phyloP scores from a whole-genome alignment of 768 basidiomycete genomes.

The Calvatia gigantea region DNA sequence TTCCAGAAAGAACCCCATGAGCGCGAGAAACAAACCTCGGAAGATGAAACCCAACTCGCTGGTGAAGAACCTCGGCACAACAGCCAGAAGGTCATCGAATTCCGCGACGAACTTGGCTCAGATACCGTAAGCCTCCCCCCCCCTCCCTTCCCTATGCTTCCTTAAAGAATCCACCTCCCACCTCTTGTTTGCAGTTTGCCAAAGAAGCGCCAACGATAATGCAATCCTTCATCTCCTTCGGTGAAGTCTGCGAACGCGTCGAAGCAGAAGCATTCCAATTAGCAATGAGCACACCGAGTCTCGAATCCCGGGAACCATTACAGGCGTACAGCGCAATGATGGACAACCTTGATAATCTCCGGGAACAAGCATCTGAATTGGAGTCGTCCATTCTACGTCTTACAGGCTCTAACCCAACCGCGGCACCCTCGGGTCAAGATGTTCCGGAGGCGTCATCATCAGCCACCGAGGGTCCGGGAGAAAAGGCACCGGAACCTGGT shows the following conservation, averaged over 20 bases:
- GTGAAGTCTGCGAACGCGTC: constrained; percentile 36
- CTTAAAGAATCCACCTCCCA: background rate
- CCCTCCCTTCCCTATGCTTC: background rate
- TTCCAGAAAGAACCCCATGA: constrained; percentile 35
- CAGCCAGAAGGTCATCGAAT: constrained; percentile 38
- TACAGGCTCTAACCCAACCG: constrained; percentile 9
- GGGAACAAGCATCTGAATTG: constrained; percentile 23
- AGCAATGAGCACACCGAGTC: constrained; percentile 25
- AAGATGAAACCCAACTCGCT: constrained; percentile 37
- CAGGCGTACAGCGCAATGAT: constrained; percentile 40
- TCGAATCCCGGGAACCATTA: constrained; percentile 37
- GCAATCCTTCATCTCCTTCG: constrained; percentile 44
- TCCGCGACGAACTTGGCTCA: constrained; percentile 42
- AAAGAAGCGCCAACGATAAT: constrained; percentile 45
- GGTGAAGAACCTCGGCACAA: constrained; percentile 40
- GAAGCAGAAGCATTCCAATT: constrained; percentile 43
- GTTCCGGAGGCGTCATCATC: background rate
- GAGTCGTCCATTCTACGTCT: constrained; percentile 25
- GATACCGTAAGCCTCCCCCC: constrained; percentile 26
- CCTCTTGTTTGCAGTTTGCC: constrained; percentile 29
- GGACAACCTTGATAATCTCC: constrained; percentile 31
- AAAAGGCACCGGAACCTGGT: background rate
- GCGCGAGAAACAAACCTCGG: constrained; percentile 27
- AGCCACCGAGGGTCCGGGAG: background rate
- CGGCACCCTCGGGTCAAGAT: background rate